These are phyloP conservation scores for Phaffomyces antillensis DNA, from an alignment of 805 yeast species.

Conservation along the genomic window DNA sequence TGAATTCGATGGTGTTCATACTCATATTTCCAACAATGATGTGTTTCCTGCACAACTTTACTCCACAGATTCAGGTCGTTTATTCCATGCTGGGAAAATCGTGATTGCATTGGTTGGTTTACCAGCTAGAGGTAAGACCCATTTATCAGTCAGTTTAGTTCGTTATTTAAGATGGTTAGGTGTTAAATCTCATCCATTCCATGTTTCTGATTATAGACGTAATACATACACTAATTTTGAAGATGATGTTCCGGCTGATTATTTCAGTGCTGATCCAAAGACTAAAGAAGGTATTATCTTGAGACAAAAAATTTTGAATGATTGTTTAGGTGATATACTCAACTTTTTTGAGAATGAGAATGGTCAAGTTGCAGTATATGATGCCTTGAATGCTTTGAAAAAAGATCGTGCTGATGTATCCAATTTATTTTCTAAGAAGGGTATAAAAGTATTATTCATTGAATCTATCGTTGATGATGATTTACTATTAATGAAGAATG, in stretches of 20 bases:
- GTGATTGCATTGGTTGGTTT: slow-evolving; percentile 84
- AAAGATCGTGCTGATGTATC: slow-evolving; percentile 56
- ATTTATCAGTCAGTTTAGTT: slow-evolving; percentile 83
- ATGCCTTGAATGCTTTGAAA: slow-evolving; percentile 83
- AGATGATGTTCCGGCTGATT: slow-evolving; percentile 57
- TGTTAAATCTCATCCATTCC: slow-evolving; percentile 85
- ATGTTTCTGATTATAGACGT: slow-evolving; percentile 86
- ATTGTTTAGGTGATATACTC: slow-evolving; percentile 63
- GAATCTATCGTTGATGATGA: slow-evolving; percentile 81
- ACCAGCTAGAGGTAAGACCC: slow-evolving; percentile 95
- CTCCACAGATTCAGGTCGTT: slow-evolving; percentile 84
- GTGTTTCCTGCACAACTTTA: slow-evolving; percentile 90
- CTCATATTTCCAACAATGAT: slow-evolving; percentile 49
- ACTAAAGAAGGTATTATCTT: slow-evolving; percentile 40
- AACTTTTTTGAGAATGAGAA: slow-evolving; percentile 63
- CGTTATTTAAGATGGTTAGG: slow-evolving; percentile 95
- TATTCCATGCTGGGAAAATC: slow-evolving; percentile 93
- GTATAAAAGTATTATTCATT: slow-evolving; percentile 76
- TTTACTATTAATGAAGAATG: slow-evolving; percentile 61
- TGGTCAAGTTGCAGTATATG: slow-evolving; percentile 95
- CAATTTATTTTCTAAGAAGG: slow-evolving; percentile 43
- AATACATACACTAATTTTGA: slow-evolving; percentile 27
- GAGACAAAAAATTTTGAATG: slow-evolving; percentile 51
- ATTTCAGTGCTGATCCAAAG: slow-evolving; percentile 52
- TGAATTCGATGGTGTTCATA: slow-evolving; percentile 66